A percentile compares a stretch with the other conserved stretches of the same genome.
phyloP scores from a whole-genome alignment of 495 filamentous ascomycete genomes.

The Tuber melanosporum region DNA sequence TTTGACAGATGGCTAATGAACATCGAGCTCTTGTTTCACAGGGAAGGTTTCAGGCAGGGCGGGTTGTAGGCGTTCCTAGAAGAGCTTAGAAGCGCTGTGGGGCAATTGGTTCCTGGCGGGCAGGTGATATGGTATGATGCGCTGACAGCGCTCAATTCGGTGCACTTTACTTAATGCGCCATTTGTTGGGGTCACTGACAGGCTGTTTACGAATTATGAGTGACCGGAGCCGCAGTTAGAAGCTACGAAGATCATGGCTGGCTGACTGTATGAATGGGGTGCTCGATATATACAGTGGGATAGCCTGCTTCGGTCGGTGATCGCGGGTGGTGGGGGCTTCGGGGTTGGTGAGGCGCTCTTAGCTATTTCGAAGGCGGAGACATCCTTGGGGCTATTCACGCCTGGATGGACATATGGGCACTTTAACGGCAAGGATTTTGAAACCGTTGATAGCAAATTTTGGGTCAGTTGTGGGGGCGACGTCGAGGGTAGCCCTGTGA shows the following conservation, averaged over 20 bases:
- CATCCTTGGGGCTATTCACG: constrained; percentile 45
- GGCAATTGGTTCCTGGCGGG: constrained; percentile 31
- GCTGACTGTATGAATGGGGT: constrained; percentile 22
- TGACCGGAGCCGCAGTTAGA: constrained; percentile 41
- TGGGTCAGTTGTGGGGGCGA: constrained; percentile 42
- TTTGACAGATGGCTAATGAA: constrained; percentile 50
- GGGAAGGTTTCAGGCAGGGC: constrained; percentile 22
- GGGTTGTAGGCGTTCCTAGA: constrained; percentile 30
- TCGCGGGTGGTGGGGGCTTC: constrained; percentile 28
- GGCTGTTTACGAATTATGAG: constrained; percentile 46
- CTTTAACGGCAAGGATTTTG: constrained; percentile 39
- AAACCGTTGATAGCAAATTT: constrained; percentile 42
- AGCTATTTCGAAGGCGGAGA: constrained; percentile 37
- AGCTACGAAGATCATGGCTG: constrained; percentile 38
- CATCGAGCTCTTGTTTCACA: constrained; percentile 45
- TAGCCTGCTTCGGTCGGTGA: constrained; percentile 42
- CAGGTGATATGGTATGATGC: constrained; percentile 47
- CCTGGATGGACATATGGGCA: constrained; percentile 49
- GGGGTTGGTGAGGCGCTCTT: constrained; percentile 39
- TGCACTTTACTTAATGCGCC: constrained; percentile 43
- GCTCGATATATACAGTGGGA: constrained; percentile 42
- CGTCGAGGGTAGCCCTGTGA: neutral
- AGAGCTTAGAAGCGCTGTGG: constrained; percentile 41
- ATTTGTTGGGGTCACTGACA: constrained; percentile 40
- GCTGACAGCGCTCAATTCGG: constrained; percentile 44